phyloP scores from a whole-genome alignment of 352 stramenopile genomes.

The Saprolegnia parasitica region DNA sequence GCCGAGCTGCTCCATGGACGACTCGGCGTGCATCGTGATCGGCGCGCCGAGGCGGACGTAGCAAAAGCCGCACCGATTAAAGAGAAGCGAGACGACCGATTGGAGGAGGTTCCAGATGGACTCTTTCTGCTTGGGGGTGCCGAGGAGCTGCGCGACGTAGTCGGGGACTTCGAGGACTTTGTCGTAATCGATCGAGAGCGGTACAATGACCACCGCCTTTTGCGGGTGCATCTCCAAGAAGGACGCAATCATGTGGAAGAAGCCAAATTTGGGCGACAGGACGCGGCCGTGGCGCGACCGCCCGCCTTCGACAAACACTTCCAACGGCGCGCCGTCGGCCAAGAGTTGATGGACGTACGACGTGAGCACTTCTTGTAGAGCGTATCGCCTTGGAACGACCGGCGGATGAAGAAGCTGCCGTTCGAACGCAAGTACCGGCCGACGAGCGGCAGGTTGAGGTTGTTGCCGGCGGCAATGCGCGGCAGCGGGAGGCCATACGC shows the following conservation, averaged over 20 bases:
- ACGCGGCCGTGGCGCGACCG: constrained; percentile 76
- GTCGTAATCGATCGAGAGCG: constrained; percentile 87
- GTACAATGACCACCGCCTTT: constrained; percentile 60
- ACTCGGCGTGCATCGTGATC: constrained; percentile 48
- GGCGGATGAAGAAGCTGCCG: constrained; percentile 88
- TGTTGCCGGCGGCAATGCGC: constrained; percentile 82
- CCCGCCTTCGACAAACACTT: constrained; percentile 87
- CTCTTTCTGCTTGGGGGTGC: constrained; percentile 81
- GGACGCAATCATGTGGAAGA: constrained; percentile 36
- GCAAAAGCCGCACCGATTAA: constrained; percentile 69
- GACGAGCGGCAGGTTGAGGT: constrained; percentile 78
- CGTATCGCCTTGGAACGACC: constrained; percentile 62
- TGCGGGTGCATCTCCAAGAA: constrained; percentile 33
- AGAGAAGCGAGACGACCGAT: constrained; percentile 67
- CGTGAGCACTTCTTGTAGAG: constrained; percentile 80
- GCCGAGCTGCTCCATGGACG: constrained; percentile 46
- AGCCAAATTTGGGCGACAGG: constrained; percentile 36
- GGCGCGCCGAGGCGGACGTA: constrained; percentile 81
- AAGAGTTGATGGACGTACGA: constrained; percentile 82
- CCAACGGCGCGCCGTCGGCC: constrained; percentile 70
- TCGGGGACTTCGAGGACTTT: constrained; percentile 83
- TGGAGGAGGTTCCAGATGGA: constrained; percentile 65
- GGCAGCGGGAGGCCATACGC: constrained; percentile 81
- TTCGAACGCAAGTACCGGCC: constrained; percentile 76
- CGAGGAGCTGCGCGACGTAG: constrained; percentile 82